Percentiles rank a stretch among this genome's conserved stretches.
These are phyloP conservation scores for Lindgomyces ingoldianus DNA, from an alignment of 495 filamentous ascomycete genomes.

Conservation along the genomic window DNA sequence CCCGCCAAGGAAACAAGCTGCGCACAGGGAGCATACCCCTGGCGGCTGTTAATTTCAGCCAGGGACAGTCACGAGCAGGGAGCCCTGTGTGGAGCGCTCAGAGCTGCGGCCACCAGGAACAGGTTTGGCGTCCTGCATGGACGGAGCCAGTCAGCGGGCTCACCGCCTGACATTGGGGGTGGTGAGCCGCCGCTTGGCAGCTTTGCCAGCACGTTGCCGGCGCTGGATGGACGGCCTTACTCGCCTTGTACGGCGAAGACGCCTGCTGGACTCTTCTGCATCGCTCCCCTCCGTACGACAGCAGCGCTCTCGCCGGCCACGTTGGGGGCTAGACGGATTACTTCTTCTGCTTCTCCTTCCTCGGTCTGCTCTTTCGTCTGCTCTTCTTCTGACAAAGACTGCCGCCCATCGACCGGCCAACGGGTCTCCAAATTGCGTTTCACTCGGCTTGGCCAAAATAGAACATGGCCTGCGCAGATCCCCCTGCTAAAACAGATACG, in stretches of 20 bases:
- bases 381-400: too few species aligned
- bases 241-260: neutral
- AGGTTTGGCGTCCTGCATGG: neutral
- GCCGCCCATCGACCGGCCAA: neutral
- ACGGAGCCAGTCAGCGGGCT: constrained; percentile 19
- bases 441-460: constrained; percentile 24
- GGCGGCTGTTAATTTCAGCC: constrained; percentile 33
- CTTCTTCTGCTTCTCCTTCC: neutral
- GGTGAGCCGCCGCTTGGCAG: constrained; percentile 18
- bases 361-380: neutral
- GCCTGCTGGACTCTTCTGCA: neutral
- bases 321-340: neutral
- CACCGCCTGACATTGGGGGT: neutral
- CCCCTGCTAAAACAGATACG: constrained; percentile 25
- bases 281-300: neutral
- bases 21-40: constrained; percentile 10
- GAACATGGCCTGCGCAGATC: constrained; percentile 28
- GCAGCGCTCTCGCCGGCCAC: neutral
- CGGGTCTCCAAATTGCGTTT: constrained; percentile 26
- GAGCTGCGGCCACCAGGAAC: constrained; percentile 1
- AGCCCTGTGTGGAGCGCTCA: constrained; percentile 3
- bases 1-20: constrained; percentile 18
- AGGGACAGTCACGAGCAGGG: constrained; percentile 20
- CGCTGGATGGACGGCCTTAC: constrained; percentile 14
- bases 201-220: constrained; percentile 4